Evolutionary conservation across 139 green algal species (phyloP).

Genomic region (Chlamydomonas incerta): DNA sequence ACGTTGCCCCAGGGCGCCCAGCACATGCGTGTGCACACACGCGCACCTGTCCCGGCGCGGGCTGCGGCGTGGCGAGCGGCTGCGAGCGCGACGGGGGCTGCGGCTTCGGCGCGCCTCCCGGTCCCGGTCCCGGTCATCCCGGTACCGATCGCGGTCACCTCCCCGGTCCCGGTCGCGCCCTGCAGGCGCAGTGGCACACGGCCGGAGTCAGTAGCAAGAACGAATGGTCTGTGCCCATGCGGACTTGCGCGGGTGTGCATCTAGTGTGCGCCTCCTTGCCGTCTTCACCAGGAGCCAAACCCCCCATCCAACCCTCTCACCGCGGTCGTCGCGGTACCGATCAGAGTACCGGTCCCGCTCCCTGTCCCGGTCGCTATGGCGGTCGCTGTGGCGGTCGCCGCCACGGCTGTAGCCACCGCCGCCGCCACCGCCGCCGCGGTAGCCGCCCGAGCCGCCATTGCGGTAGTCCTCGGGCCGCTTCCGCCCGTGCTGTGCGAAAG

Average conservation of each 20-base stretch:
- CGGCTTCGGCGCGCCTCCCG: conserved; percentile 32
- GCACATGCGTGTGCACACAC: too few relatives aligned
- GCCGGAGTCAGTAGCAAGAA: too few relatives aligned
- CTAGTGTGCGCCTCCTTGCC: too few relatives aligned
- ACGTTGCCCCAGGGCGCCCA: not conserved
- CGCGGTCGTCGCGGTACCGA: not conserved
- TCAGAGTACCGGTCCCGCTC: not conserved
- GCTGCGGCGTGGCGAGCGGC: conserved; percentile 30
- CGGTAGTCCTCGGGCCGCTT: conserved; percentile 46
- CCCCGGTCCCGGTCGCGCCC: not conserved
- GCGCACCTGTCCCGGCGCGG: conserved; percentile 5
- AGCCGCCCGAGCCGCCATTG: not conserved
- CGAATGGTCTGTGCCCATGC: too few relatives aligned
- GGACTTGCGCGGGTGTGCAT: too few relatives aligned
- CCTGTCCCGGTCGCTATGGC: conserved; percentile 14
- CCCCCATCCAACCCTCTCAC: too few relatives aligned
- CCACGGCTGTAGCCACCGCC: not conserved
- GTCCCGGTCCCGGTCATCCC: conserved; percentile 14
- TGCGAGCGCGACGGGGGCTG: conserved; percentile 16
- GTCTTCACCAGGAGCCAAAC: too few relatives aligned
- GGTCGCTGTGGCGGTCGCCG: not conserved
- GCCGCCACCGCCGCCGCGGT: not conserved
- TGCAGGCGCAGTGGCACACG: not conserved
- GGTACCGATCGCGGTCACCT: not conserved
- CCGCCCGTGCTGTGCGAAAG: conserved; percentile 30